phyloP scores from a whole-genome alignment of 441 rosid species.

The Erodium trifolium region DNA sequence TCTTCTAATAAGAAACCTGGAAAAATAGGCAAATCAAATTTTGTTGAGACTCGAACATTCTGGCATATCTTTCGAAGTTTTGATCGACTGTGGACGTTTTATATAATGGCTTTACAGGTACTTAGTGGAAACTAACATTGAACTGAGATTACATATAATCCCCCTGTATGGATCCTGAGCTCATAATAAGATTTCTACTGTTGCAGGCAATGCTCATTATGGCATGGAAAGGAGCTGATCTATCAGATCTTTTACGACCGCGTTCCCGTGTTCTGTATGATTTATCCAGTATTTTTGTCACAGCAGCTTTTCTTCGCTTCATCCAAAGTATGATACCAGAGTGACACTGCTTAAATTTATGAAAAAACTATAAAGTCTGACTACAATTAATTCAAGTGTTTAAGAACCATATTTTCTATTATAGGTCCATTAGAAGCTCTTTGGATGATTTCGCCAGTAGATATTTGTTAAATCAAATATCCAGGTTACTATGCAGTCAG shows the following conservation, averaged over 20 bases:
- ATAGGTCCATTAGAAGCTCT: neutral
- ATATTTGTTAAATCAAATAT: neutral
- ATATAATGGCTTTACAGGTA: slow-evolving; percentile 85
- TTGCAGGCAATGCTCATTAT: slow-evolving; percentile 78
- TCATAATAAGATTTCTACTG: slow-evolving; percentile 10
- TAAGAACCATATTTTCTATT: neutral
- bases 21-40: slow-evolving; percentile 84
- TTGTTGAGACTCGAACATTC: slow-evolving; percentile 84
- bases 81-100: slow-evolving; percentile 95
- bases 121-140: slow-evolving; percentile 7
- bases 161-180: slow-evolving; percentile 5
- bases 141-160: neutral
- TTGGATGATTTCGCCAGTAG: neutral
- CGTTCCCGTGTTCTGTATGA: slow-evolving; percentile 43
- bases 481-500: no score
- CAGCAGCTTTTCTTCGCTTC: slow-evolving; percentile 86
- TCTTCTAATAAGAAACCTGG: slow-evolving; percentile 32
- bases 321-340: slow-evolving; percentile 59
- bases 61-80: slow-evolving; percentile 96
- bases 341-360: neutral
- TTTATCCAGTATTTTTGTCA: slow-evolving; percentile 44
- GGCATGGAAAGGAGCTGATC: slow-evolving; percentile 59
- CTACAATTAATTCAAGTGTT: no score
- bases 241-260: slow-evolving; percentile 47
- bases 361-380: neutral